These are phyloP conservation scores for Lippia alba DNA, from an alignment of 305 asterid species.

Conservation along the genomic window DNA sequence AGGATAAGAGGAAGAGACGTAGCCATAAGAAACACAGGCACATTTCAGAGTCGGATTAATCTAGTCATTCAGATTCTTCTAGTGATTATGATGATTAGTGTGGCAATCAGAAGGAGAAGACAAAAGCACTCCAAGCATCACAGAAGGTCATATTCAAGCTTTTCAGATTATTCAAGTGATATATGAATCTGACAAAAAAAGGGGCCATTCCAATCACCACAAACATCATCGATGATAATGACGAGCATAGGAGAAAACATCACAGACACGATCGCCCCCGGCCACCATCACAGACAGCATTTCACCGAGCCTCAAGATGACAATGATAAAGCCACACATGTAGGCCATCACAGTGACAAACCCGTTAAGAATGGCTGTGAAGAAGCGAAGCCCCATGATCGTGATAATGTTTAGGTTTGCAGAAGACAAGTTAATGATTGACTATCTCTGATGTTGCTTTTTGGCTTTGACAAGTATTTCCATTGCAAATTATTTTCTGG, in stretches of 20 bases:
- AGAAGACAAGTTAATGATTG: too few relatives aligned
- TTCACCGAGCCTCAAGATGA: neutral
- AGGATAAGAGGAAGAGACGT: slow-evolving; percentile 58
- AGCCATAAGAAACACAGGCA: slow-evolving; percentile 54
- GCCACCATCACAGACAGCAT: slow-evolving; percentile 35
- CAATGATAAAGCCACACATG: neutral
- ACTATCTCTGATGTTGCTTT: neutral
- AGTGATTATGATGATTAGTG: slow-evolving; percentile 48
- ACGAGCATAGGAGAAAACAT: slow-evolving; percentile 6
- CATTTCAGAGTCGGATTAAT: slow-evolving; percentile 46
- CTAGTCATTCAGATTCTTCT: slow-evolving; percentile 48
- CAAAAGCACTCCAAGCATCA: slow-evolving; percentile 51
- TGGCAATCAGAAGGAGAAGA: slow-evolving; percentile 39
- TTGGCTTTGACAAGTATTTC: neutral
- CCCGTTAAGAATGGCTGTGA: slow-evolving; percentile 26
- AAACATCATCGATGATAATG: slow-evolving; percentile 36
- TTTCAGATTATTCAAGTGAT: slow-evolving; percentile 52
- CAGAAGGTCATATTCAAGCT: slow-evolving; percentile 42
- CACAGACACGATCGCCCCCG: slow-evolving; percentile 39
- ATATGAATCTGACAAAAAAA: slow-evolving; percentile 40
- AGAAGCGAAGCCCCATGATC: slow-evolving; percentile 22
- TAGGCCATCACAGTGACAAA: slow-evolving; percentile 23
- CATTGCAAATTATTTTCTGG: neutral
- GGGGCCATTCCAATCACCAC: slow-evolving; percentile 43
- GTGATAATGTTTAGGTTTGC: slow-evolving; percentile 20